Conservation (phyloP, 306 rosid genomes). For the Cyclanthera cordifolia region DNA sequence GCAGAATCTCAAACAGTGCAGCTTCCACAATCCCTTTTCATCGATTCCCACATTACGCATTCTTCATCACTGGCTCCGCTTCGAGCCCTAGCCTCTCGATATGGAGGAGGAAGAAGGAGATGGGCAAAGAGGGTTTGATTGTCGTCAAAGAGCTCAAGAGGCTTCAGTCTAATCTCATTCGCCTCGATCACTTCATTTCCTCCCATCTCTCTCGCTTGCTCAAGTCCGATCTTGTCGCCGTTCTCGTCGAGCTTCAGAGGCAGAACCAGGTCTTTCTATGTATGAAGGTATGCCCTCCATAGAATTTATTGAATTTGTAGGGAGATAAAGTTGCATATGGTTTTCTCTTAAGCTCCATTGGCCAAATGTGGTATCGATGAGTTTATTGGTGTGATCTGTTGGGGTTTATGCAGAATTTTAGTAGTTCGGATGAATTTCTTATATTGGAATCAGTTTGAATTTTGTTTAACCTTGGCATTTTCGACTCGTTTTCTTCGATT, state of each 20-base stretch:
- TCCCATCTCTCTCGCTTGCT: conserved; percentile 75
- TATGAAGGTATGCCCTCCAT: conserved; percentile 39
- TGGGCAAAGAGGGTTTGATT: conserved; percentile 75
- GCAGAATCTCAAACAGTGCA: conserved; percentile 10
- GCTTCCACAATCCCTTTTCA: not conserved
- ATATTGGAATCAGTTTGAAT: not conserved
- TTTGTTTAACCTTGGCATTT: not conserved
- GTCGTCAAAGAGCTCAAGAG: conserved; percentile 71
- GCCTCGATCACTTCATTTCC: conserved; percentile 49
- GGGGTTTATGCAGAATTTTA: not conserved
- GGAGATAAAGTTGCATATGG: not conserved
- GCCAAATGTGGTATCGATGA: too few species aligned
- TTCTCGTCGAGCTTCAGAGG: conserved; percentile 62
- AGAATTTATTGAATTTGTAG: not conserved
- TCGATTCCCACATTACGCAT: not conserved
- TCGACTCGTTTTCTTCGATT: too few species aligned
- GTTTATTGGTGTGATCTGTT: not conserved
- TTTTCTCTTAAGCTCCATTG: not conserved
- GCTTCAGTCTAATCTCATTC: conserved; percentile 35
- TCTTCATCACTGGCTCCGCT: conserved; percentile 22
- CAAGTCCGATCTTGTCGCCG: conserved; percentile 70
- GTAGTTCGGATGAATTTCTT: not conserved
- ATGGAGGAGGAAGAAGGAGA: conserved; percentile 91
- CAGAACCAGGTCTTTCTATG: conserved; percentile 64
- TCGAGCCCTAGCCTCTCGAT: conserved; percentile 83